Base-by-base conservation (phyloP, 371 early-diverging fungal genomes). In the Mucor velutinosus region DNA sequence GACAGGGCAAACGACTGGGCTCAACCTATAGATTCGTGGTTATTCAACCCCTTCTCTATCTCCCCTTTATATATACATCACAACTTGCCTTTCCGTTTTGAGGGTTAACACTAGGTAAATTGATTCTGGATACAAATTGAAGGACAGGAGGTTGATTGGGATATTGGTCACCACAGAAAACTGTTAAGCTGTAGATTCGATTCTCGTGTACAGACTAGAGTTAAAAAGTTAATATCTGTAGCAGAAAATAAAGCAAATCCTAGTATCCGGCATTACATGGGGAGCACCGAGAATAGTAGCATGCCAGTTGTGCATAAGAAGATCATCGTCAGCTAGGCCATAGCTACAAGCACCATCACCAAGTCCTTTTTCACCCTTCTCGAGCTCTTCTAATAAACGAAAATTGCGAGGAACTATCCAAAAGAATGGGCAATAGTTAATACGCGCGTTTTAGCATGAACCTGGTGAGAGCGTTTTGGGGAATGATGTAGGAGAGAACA, bases 231-330 rank as follows among this genome's bases (percentile, higher is more conserved):
- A 53, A 15, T 53, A 14, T 53, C 12, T 15, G 3, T 32, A 33
- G 32, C 6, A n/a, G n/a, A n/a, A n/a, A n/a, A n/a, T n/a, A 23
- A n/a, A 32, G 25, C 32, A 32, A 57, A 35, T 33, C 25, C 29
- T 1, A n/a, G 1, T 47, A 47, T 55, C 12, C 12, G 19, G 53
- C 15, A 32, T 78, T 89, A 96, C 97, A 75, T 94, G 89, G 66
- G 89, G 86, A 25, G 97, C 95, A n/a, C 98, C 98, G 59, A 99
- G 89, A 74, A 99, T 97, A 55, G 98, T 97, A 8, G 95, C 99
- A 72, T 95, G 91, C 99, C 99, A 99, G 67, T 89, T 82, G 56
- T 89, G 82, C 74, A 88, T 75, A 15, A 92, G 82, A 77, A 96
- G 94, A 65, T 97, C 98, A 30, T 88, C 85, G 72, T 95, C 91